Evolutionary conservation across 305 asterid species (phyloP), one percentile per base, ranked within the genome.

Genomic region (Solanum hybrid): DNA sequence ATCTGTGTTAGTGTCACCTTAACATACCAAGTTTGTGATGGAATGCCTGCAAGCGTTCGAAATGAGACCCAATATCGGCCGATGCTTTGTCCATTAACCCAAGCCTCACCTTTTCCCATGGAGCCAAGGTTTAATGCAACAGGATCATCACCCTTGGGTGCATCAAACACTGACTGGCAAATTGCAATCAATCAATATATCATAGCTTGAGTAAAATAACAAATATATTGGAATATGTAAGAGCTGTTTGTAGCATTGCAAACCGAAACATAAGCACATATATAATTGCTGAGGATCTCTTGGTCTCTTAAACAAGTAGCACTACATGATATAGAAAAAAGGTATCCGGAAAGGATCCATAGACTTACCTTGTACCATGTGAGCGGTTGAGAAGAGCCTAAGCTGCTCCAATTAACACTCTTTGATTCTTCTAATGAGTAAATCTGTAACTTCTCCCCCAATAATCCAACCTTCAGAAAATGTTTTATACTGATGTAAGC

Each of bases 1-100:
- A 1, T 84, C 88, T 51, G 75, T 17, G 11, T 29, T 41, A 84
- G 24, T 37, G 39, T 86, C 70, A 15, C 70, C 86, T n/a, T 72
- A 34, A 72, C 90, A 73, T 93, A 97, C 99, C 97, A 95, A 91
- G 91, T 95, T 87, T 97, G 99, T 79, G 97, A 95, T 68, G 99
- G 96, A 77, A 88, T 75, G 91, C 98, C 99, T 31, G 39, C 89
- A 6, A 91, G 92, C 15, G 92, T 94, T 88, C 0, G 97, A 86
- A 92, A 94, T 14, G 99, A 94, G 80, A 95, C 90, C 99, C 99
- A 97, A 82, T 96, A 97, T 85, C 99, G 94, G 77, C 99, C 99
- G 7, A 96, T 94, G 83, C 98, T 94, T 86, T 95, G 94, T 29
- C 98, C 97, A 37, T 97, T 97, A 65, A 97, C 90, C 98, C 98